Evolutionary conservation across 176 grass and related monocot species (phyloP).

Genomic region (Carex littledalei): DNA sequence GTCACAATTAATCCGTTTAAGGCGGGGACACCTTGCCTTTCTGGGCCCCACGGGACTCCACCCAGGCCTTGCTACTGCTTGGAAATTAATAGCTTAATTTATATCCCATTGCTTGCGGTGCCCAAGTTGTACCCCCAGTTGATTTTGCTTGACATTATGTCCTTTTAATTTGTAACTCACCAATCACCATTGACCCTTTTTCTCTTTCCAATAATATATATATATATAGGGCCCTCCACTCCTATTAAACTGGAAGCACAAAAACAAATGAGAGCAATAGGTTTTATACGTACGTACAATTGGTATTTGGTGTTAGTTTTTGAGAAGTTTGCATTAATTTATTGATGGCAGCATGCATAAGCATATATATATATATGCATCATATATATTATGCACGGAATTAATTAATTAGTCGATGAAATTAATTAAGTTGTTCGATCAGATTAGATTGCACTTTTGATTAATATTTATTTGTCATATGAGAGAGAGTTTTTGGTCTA

Average conservation of each 20-base stretch:
- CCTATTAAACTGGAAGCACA: neutral
- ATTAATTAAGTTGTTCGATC: too few relatives aligned
- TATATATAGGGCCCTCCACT: too few relatives aligned
- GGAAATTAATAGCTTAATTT: neutral
- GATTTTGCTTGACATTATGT: neutral
- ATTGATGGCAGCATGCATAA: too few relatives aligned
- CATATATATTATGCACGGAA: too few relatives aligned
- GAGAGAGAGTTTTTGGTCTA: neutral
- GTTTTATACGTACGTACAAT: too few relatives aligned
- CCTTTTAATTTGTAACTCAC: neutral
- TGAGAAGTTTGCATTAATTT: neutral
- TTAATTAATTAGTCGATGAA: too few relatives aligned
- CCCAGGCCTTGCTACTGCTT: neutral
- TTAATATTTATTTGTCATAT: neutral
- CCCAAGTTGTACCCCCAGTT: conserved; percentile 10
- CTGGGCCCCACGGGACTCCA: neutral
- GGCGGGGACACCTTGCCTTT: neutral
- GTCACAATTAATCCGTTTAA: conserved; percentile 14
- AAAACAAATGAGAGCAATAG: neutral
- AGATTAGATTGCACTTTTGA: too few relatives aligned
- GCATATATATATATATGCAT: too few relatives aligned
- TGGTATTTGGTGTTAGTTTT: too few relatives aligned
- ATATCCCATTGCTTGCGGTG: neutral
- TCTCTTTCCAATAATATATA: neutral
- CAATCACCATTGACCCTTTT: neutral